A percentile compares a stretch with the other conserved stretches of the same genome.
phyloP scores from a whole-genome alignment of 352 stramenopile species.

The Globisporangium barbulae region DNA sequence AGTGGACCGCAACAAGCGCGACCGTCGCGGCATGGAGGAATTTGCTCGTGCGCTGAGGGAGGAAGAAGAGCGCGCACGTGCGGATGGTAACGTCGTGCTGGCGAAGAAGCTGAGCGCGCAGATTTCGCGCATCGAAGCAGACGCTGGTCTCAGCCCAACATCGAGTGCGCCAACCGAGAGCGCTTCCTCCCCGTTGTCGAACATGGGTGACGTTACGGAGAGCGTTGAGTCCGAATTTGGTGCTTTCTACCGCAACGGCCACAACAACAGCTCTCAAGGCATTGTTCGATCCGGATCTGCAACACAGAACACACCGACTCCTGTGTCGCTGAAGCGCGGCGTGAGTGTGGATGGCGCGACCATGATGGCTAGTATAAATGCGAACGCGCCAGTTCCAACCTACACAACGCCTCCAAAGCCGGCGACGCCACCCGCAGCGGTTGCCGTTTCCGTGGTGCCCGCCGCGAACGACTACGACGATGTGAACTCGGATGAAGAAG shows the following conservation, averaged over 20 bases:
- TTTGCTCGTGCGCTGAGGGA: conserved; percentile 73
- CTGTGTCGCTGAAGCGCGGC: conserved; percentile 35
- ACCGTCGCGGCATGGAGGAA: conserved; percentile 74
- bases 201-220: conserved; percentile 35
- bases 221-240: conserved; percentile 19
- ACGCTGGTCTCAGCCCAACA: conserved; percentile 24
- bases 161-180: conserved; percentile 2
- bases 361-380: conserved; percentile 20
- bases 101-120: conserved; percentile 81
- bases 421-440: conserved; percentile 29
- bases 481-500: conserved; percentile 77
- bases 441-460: conserved; percentile 14
- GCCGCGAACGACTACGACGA: conserved; percentile 70
- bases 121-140: conserved; percentile 65
- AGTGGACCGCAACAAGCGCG: conserved; percentile 58
- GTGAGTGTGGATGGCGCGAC: conserved; percentile 25
- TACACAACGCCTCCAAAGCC: conserved; percentile 20
- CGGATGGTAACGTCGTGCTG: conserved; percentile 67
- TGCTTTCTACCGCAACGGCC: conserved; percentile 27
- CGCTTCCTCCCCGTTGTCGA: conserved; percentile 29
- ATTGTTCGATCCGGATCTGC: conserved; percentile 14
- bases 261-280: conserved; percentile 22
- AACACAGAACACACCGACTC: conserved; percentile 6
- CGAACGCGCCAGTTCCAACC: conserved; percentile 21
- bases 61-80: conserved; percentile 76